phyloP scores from a whole-genome alignment of 495 filamentous ascomycete species.

The Xylaria sp. region DNA sequence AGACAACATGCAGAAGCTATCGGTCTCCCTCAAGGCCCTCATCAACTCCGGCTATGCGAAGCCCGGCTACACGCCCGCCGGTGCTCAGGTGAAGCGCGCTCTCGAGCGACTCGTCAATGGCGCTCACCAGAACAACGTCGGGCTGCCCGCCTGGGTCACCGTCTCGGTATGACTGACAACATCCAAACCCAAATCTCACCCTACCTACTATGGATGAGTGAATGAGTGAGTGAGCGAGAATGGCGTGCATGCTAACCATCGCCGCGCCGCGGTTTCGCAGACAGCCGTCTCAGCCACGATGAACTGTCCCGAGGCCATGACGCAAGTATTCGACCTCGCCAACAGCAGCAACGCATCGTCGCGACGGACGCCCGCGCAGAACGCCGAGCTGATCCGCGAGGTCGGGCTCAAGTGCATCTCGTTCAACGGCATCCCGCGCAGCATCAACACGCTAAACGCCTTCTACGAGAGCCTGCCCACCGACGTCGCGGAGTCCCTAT shows the following conservation, averaged over 20 bases:
- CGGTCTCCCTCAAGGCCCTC: conserved; percentile 69
- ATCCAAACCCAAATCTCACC: too few species aligned
- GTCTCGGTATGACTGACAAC: conserved; percentile 43
- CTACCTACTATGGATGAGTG: too few species aligned
- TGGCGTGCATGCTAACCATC: background rate
- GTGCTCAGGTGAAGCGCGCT: conserved; percentile 55
- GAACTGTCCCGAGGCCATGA: conserved; percentile 73
- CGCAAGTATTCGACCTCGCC: conserved; percentile 41
- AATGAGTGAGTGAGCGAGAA: background rate
- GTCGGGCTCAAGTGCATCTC: conserved; percentile 82
- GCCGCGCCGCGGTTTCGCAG: conserved; percentile 39
- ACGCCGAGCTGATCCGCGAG: conserved; percentile 79
- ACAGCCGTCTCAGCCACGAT: conserved; percentile 77
- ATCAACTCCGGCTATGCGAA: conserved; percentile 73
- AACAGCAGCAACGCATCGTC: conserved; percentile 24
- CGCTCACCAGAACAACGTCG: conserved; percentile 54
- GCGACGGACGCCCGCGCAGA: conserved; percentile 57
- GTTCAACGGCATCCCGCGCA: conserved; percentile 84
- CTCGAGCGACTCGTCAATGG: conserved; percentile 60
- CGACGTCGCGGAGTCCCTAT: conserved; percentile 51
- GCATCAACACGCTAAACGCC: conserved; percentile 76
- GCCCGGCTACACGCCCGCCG: conserved; percentile 68
- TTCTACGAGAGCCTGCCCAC: conserved; percentile 65
- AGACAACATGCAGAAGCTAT: conserved; percentile 69
- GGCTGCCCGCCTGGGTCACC: conserved; percentile 41